Percentiles rank a stretch among this genome's conserved stretches.
Evolutionary conservation across 1,284 basidiomycete genomes (phyloP).

Genomic region (Wallemia ichthyophaga): DNA sequence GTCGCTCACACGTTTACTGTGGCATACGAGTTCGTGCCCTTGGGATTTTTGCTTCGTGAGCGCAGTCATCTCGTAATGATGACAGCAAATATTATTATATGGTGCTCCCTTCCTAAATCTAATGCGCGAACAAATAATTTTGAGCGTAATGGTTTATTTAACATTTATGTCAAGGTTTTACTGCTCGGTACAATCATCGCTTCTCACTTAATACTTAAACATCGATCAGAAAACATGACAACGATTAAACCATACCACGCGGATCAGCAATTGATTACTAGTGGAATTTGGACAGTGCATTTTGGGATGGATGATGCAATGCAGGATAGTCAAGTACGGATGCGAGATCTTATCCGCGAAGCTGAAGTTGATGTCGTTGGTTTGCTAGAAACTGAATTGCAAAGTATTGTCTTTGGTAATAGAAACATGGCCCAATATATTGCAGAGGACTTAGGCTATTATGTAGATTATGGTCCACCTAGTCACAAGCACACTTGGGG

Average conservation of each 20-base stretch:
- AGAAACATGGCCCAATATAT: slow-evolving; percentile 56
- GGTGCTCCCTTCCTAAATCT: slow-evolving; percentile 15
- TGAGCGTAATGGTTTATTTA: no score
- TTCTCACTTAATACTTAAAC: slow-evolving; percentile 26
- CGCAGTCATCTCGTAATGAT: slow-evolving; percentile 30
- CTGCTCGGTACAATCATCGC: slow-evolving; percentile 22
- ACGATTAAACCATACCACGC: slow-evolving; percentile 30
- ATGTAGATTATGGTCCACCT: slow-evolving; percentile 40
- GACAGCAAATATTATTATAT: slow-evolving; percentile 8
- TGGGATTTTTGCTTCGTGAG: slow-evolving; percentile 47
- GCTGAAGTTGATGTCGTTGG: slow-evolving; percentile 56
- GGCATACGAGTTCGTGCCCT: slow-evolving; percentile 79
- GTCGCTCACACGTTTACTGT: slow-evolving; percentile 51
- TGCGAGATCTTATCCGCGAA: slow-evolving; percentile 43
- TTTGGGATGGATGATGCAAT: slow-evolving; percentile 61
- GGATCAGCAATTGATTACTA: slow-evolving; percentile 38
- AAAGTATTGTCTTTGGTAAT: slow-evolving; percentile 66
- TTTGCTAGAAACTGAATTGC: slow-evolving; percentile 50
- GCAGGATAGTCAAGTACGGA: slow-evolving; percentile 47
- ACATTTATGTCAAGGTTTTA: slow-evolving; percentile 7
- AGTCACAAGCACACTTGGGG: slow-evolving; percentile 82
- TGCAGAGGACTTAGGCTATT: slow-evolving; percentile 48
- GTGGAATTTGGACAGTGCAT: slow-evolving; percentile 78
- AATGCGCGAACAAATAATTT: slow-evolving; percentile 12
- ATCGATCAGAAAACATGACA: slow-evolving; percentile 20